phyloP scores from a whole-genome alignment of 2,329 filamentous ascomycete genomes.

The Rachicladosporium sp. region DNA sequence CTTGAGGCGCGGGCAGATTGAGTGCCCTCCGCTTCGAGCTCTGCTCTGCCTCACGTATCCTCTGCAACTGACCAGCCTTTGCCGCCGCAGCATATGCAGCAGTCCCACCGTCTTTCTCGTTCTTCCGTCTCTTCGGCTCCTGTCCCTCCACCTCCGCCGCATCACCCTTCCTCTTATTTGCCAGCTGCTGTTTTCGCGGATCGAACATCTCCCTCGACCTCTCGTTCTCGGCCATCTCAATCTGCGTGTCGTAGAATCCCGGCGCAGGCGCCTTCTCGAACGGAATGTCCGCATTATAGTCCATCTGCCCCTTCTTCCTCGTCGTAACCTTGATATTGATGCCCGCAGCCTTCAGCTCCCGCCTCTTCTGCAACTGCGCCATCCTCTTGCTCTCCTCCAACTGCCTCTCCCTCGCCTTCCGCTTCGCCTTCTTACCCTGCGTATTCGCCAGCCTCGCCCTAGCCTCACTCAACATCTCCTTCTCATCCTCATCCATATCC shows the following conservation, averaged over 20 bases:
- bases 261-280: conserved; percentile 84
- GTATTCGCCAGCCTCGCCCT: conserved; percentile 93
- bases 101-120: conserved; percentile 69
- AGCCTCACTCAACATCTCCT: conserved; percentile 98
- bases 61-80: conserved; percentile 89
- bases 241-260: conserved; percentile 86
- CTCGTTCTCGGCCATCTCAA: conserved; percentile 74
- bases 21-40: conserved; percentile 81
- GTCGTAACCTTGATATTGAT: conserved; percentile 96
- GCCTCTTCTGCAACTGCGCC: conserved; percentile 82
- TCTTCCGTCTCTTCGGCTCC: conserved; percentile 72
- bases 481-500: conserved; percentile 96
- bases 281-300: conserved; percentile 97
- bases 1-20: conserved; percentile 78
- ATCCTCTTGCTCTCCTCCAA: conserved; percentile 86
- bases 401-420: conserved; percentile 90
- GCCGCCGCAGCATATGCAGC: conserved; percentile 75
- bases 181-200: conserved; percentile 80
- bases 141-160: conserved; percentile 62
- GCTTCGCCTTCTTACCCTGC: conserved; percentile 96
- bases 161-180: conserved; percentile 86
- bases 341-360: conserved; percentile 91
- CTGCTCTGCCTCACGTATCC: conserved; percentile 89
- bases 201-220: conserved; percentile 75
- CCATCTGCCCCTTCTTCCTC: conserved; percentile 92